Percentiles rank a stretch among this genome's conserved stretches.
Conservation (phyloP, 768 basidiomycete species). For the Asterophora parasitica region DNA sequence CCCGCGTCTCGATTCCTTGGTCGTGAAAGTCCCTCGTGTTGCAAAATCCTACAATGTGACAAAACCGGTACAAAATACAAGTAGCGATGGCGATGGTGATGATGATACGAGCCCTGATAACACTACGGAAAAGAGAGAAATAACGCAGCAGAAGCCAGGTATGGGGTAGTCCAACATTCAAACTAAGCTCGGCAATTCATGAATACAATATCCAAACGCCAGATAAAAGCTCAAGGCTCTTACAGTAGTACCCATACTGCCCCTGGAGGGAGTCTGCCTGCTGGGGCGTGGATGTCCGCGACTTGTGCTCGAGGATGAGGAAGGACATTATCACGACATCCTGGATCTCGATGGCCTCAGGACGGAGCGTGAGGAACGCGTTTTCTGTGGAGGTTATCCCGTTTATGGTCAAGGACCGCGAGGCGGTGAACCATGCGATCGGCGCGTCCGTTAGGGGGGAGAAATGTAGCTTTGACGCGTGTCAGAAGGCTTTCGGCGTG, state of each 20-base stretch:
- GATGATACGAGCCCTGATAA: background rate
- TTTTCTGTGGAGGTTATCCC: constrained; percentile 8
- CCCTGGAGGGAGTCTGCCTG: constrained; percentile 1
- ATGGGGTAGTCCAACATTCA: background rate
- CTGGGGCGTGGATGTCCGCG: constrained; percentile 12
- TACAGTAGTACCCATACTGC: constrained; percentile 14
- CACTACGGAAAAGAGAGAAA: background rate
- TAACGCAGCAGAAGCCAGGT: background rate
- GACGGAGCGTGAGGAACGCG: constrained; percentile 20
- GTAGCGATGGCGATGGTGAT: background rate
- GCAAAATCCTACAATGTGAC: too few species aligned
- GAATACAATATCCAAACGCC: background rate
- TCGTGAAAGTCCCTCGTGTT: too few species aligned
- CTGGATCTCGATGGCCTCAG: constrained; percentile 20
- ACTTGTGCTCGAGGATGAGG: constrained; percentile 21
- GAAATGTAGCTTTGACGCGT: constrained; percentile 4
- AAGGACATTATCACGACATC: constrained; percentile 21
- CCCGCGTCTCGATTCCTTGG: too few species aligned
- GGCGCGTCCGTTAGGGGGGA: constrained; percentile 8
- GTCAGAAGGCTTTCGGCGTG: background rate
- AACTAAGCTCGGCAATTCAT: background rate
- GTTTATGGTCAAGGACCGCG: constrained; percentile 10
- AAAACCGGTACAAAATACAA: too few species aligned
- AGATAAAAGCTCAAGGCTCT: constrained; percentile 4
- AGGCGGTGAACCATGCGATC: constrained; percentile 23